Evolutionary conservation across 140 eudicot genomes (phyloP), one percentile per base, ranked within the genome.

Genomic region (Flaveria floridana): DNA sequence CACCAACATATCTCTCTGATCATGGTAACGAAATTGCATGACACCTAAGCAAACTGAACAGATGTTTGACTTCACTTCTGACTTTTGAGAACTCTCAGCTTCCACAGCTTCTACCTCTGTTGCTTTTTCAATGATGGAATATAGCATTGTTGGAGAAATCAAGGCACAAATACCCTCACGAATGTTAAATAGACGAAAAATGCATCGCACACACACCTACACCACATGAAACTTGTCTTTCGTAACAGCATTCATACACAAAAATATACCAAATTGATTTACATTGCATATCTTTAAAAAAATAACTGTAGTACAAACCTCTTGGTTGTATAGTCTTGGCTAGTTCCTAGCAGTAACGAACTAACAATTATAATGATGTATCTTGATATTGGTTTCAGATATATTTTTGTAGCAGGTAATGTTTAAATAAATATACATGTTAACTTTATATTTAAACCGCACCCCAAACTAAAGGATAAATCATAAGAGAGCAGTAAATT

Each of bases 21-120:
- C 84, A 30, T 14, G 71, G 78, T 80, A 94, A 76, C 58, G 28
- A 70, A 88, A 94, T 75, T 90, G 96, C 85, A 94, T 62, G 57
- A 88, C 87, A 53, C 99, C 99, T 67, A 88, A 80, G 70, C 99
- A 94, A 26, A 90, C 61, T 26, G 81, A 70, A 73, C 99, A 94
- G 26, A 88, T 67, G 21, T 70, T 76, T 47, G 75, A 51, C 77
- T 77, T 82, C 76, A 2, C 51, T 19, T 79, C 66, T 18, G 72
- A 73, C 47, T 61, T 80, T 57, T 71, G 82, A 65, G 68, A 51
- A 63, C 78, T 73, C 69, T 78, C 41, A 20, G 58, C 70, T 26
- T 19, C 73, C 65, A 8, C 73, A 46, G 68, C 87, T 63, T 73
- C 83, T 47, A 44, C 30, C 53, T 57, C 67, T 6, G 70, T 42